Evolutionary conservation across 371 early-diverging fungal genomes (phyloP).

Genomic region (Mortierella sp.): DNA sequence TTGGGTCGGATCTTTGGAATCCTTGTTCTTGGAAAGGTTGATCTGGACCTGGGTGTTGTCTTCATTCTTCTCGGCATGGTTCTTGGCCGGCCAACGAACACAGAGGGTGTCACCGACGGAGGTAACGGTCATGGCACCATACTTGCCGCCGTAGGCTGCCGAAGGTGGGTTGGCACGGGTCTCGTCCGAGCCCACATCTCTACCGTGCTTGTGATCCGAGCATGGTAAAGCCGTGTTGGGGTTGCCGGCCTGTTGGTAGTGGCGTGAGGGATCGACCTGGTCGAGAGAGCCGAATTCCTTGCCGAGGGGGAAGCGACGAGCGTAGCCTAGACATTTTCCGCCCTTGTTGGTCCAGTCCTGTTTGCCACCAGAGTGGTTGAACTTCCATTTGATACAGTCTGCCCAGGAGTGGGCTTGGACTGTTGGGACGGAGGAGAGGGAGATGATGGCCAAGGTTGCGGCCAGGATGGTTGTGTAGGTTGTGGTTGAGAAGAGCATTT

Average conservation of each 20-base stretch:
- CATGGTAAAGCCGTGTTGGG: slow-evolving; percentile 29
- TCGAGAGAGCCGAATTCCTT: slow-evolving; percentile 34
- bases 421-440: slow-evolving; percentile 20
- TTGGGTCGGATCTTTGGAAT: slow-evolving; percentile 22
- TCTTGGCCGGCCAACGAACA: slow-evolving; percentile 53
- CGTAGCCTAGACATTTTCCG: slow-evolving; percentile 31
- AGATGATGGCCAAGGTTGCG: slow-evolving; percentile 32
- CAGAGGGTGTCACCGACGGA: slow-evolving; percentile 30
- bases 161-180: slow-evolving; percentile 23
- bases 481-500: slow-evolving; percentile 1
- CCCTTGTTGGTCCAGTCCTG: slow-evolving; percentile 33
- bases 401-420: slow-evolving; percentile 49
- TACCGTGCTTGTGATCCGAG: slow-evolving; percentile 25
- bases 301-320: slow-evolving; percentile 35
- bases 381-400: slow-evolving; percentile 42
- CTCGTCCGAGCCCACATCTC: slow-evolving; percentile 36
- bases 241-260: slow-evolving; percentile 34
- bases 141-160: slow-evolving; percentile 35
- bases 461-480: slow-evolving; percentile 29
- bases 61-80: slow-evolving; percentile 34
- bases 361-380: slow-evolving; percentile 19
- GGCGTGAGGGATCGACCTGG: slow-evolving; percentile 24
- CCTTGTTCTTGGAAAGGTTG: slow-evolving; percentile 24
- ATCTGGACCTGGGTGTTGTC: slow-evolving; percentile 25
- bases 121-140: slow-evolving; percentile 34